Base-by-base conservation (phyloP, 108 stramenopile genomes). In the Hondaea fermentalgiana region DNA sequence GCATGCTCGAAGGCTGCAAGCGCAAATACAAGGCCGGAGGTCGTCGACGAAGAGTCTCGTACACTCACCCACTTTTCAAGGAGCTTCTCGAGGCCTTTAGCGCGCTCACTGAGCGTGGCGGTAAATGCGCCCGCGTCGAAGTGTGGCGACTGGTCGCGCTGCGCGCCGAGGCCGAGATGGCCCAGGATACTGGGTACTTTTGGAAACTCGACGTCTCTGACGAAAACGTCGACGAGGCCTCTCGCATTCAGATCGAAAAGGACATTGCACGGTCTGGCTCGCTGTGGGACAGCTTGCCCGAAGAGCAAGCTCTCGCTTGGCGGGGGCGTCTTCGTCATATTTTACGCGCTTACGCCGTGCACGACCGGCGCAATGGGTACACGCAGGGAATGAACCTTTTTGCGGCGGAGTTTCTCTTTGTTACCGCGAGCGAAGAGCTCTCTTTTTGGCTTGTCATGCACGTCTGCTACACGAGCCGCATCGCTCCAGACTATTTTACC, bases 301-400 rank as follows among this genome's bases (percentile, higher is more conserved):
- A 83, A 17, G 64, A 69, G 0, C 35, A 69, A 17, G 51, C 45
- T 14, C n/a, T 25, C 19, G 45, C 45, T 0, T 83, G 76, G 76
- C 45, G 45, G 10, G 1, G 6, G n/a, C 19, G 51, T 19, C 76
- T 83, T 12, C 49, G 51, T 25, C 45, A 83, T 23, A 53, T 83
- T 17, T 23, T 83, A 16, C 45, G 76, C 19, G 76, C 76, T 0
- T 83, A 53, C 51, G 76, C 76, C 12, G 76, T 53, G 12, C 76
- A 83, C 51, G 76, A 83, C 51, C 44, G 51, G 51, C 45, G 45
- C 25, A 47, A 83, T 23, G 76, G 76, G n/a, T 83, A 83, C 51
- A 83, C 76, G 5, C 76, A 83, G 51, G 76, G 76, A 43, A 83
- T 83, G 76, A 83, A 83, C 49, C 76, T 83, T 12, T 83, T 83